Evolutionary conservation across 306 rosid genomes (phyloP), one percentile per base, ranked within the genome.

Genomic region (Quercus wislizeni): DNA sequence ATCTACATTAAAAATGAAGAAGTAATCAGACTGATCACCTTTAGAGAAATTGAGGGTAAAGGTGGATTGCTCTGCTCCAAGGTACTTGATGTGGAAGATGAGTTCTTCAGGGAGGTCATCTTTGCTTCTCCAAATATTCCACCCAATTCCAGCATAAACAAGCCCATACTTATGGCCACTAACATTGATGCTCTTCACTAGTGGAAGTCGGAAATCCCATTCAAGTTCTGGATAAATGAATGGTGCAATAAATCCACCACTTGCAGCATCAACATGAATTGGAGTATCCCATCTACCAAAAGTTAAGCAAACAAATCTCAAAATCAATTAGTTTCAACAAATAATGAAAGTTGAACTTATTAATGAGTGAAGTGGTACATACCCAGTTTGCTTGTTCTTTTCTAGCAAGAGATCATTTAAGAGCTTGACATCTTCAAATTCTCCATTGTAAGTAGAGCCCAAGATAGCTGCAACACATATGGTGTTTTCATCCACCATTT

Each of bases 161-260:
- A 93, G 94, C 0, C 97, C 97, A 59, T 92, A 92, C 49, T 92
- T 92, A 46, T 92, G 97, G 0, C 96, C 97, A 57, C 97, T 92
- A n/a, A 88, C 97, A 55, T 93, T 91, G 69, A 91, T 93, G 71
- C 97, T 93, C 87, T 86, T 93, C 86, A 93, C 97, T 75, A 91
- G 59, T 18, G 92, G 92, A 61, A 93, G 93, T 14, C 92, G 77
- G 85, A 93, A 93, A 72, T 93, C 97, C 97, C 97, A 93, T 73
- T 91, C 96, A 0, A 93, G 84, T 30, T 93, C 93, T 62, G 93
- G 94, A 19, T 93, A 91, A 38, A 91, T 77, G 71, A 93, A 93
- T 2, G 97, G 97, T 0, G 97, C 97, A 31, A 93, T 51, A 77
- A 93, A 93, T 1, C 97, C 97, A 41, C 97, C 96, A 76, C 94